These are phyloP conservation scores for Umbilicus rupestris DNA, from an alignment of 164 flowering plant species.

Conservation along the genomic window DNA sequence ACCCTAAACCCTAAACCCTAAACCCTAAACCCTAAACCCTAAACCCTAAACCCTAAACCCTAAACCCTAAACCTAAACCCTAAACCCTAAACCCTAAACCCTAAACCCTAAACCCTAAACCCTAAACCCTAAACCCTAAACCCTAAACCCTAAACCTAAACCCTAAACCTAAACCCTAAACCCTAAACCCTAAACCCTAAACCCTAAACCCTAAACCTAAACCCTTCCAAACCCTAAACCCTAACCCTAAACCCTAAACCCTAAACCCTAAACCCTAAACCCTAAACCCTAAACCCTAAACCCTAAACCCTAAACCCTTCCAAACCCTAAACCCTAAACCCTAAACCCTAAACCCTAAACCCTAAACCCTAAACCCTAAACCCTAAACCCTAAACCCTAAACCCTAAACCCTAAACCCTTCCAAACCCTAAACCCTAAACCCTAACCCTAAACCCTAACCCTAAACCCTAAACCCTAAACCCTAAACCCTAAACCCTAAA, in stretches of 20 bases:
- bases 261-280: conserved; percentile 12
- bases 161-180: no score
- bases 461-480: conserved; percentile 15
- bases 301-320: conserved; percentile 13
- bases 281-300: conserved; percentile 10
- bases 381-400: conserved; percentile 6
- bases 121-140: background rate
- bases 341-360: conserved; percentile 12
- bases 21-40: conserved; percentile 8
- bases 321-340: conserved; percentile 12
- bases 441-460: conserved; percentile 14
- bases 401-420: conserved; percentile 8
- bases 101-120: background rate
- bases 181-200: no score
- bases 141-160: background rate
- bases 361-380: conserved; percentile 14
- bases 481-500: conserved; percentile 15
- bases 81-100: background rate
- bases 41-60: conserved; percentile 6
- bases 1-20: background rate
- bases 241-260: conserved; percentile 10
- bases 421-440: no score
- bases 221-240: conserved; percentile 12
- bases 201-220: no score
- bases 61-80: conserved; percentile 4